Conservation (phyloP, 352 stramenopile species). For the Globisporangium mamillatum region DNA sequence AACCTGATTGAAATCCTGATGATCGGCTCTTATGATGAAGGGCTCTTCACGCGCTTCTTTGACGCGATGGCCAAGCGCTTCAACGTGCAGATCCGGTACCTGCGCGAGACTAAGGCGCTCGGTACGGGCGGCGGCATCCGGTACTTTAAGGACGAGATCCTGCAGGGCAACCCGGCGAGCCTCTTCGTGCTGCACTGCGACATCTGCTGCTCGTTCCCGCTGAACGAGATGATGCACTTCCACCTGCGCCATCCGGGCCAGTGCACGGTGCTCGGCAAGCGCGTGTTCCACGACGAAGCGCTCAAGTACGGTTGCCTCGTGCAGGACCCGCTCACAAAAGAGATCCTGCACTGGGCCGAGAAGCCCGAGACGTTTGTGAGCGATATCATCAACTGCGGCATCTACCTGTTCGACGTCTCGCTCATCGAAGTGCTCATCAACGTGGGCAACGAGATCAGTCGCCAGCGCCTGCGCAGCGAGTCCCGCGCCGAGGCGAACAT, state of each 20-base stretch:
- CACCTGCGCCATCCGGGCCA: constrained; percentile 70
- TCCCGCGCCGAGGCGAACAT: constrained; percentile 67
- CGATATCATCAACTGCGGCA: constrained; percentile 89
- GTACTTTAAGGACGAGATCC: constrained; percentile 84
- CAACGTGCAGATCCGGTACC: constrained; percentile 84
- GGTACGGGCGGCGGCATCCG: constrained; percentile 82
- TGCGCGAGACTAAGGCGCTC: constrained; percentile 75
- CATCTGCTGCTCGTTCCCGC: constrained; percentile 85
- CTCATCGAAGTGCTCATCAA: constrained; percentile 77
- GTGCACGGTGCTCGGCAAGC: constrained; percentile 83
- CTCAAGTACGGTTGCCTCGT: constrained; percentile 89
- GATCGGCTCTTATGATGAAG: constrained; percentile 88
- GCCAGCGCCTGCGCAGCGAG: constrained; percentile 72
- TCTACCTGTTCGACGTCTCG: constrained; percentile 85
- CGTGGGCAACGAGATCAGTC: constrained; percentile 78
- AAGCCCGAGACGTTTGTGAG: constrained; percentile 90
- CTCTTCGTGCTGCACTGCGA: constrained; percentile 87
- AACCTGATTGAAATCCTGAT: constrained; percentile 87
- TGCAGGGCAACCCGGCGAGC: constrained; percentile 62
- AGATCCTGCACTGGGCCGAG: constrained; percentile 88
- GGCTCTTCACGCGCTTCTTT: constrained; percentile 87
- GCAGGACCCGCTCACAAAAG: constrained; percentile 62
- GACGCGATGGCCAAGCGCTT: constrained; percentile 78
- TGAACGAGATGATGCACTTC: constrained; percentile 88
- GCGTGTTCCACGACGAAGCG: constrained; percentile 86